These are phyloP conservation scores for Penicillium paradoxum DNA, from an alignment of 495 filamentous ascomycete species.

Conservation along the genomic window DNA sequence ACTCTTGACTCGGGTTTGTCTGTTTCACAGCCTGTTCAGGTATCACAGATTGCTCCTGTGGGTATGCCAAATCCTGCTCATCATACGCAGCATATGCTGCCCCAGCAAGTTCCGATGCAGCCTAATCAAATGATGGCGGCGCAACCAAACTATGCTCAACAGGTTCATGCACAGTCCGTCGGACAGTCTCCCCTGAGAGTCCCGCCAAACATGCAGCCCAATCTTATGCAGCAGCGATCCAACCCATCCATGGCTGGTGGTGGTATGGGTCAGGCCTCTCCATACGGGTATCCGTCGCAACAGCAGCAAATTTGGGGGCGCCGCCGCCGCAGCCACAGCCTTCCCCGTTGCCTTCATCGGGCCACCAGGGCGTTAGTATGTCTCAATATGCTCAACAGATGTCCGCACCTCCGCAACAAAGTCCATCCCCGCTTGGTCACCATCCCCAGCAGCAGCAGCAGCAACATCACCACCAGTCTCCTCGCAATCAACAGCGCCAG, in stretches of 20 bases:
- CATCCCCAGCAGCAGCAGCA: slow-evolving; percentile 38
- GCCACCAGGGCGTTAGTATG: slow-evolving; percentile 38
- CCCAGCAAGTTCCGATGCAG: slow-evolving; percentile 27
- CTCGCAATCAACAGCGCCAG: slow-evolving; percentile 43
- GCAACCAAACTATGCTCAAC: slow-evolving; percentile 32
- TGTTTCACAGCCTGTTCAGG: slow-evolving; percentile 43
- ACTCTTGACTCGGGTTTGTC: slow-evolving; percentile 47
- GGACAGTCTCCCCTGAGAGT: slow-evolving; percentile 42
- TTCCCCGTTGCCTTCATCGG: slow-evolving; percentile 39
- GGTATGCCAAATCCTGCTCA: slow-evolving; percentile 38
- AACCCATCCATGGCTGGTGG: slow-evolving; percentile 38
- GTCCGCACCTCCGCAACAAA: slow-evolving; percentile 35
- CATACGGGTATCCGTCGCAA: slow-evolving; percentile 44
- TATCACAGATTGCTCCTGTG: slow-evolving; percentile 35
- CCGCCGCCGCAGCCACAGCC: slow-evolving; percentile 52
- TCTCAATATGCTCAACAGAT: slow-evolving; percentile 44
- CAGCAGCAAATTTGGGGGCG: slow-evolving; percentile 49
- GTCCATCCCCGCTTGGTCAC: slow-evolving; percentile 35
- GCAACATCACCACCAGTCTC: slow-evolving; percentile 45
- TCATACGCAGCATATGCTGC: slow-evolving; percentile 38
- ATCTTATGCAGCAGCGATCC: slow-evolving; percentile 43
- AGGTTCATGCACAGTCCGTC: slow-evolving; percentile 37
- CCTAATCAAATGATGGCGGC: slow-evolving; percentile 33
- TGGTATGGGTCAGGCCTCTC: slow-evolving; percentile 33
- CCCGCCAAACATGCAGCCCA: slow-evolving; percentile 39